phyloP scores from a whole-genome alignment of 2,329 filamentous ascomycete species.

The Camillea tinctor region DNA sequence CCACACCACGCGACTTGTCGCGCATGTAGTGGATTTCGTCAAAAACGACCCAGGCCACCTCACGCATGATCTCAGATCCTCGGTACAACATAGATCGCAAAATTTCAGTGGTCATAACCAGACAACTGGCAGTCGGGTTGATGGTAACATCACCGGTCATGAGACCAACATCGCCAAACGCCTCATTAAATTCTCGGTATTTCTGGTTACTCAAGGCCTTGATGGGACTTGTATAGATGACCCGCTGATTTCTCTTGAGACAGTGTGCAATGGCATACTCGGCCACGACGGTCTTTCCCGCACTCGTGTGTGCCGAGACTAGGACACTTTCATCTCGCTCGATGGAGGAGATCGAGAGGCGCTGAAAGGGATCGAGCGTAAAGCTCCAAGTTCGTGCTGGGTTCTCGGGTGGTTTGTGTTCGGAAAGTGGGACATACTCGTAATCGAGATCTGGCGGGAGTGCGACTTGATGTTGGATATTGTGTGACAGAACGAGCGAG shows the following conservation, averaged over 20 bases:
- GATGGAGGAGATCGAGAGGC: constrained; percentile 90
- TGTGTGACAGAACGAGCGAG: constrained; percentile 84
- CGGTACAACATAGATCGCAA: constrained; percentile 96
- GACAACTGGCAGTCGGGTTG: constrained; percentile 94
- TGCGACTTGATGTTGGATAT: constrained; percentile 97
- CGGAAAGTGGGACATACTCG: constrained; percentile 89
- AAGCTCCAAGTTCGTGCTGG: constrained; percentile 86
- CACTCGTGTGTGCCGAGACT: constrained; percentile 95
- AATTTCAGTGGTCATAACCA: constrained; percentile 99
- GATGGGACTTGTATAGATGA: constrained; percentile 99
- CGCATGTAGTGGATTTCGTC: constrained; percentile 99
- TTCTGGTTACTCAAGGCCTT: constrained; percentile 99
- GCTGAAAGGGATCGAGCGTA: constrained; percentile 95
- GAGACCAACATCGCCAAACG: constrained; percentile 94
- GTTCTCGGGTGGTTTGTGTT: constrained; percentile 85
- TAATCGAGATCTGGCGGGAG: constrained; percentile 92
- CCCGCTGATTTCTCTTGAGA: constrained; percentile 93
- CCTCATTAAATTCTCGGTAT: constrained; percentile 91
- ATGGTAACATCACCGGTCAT: constrained; percentile 99
- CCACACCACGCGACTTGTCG: constrained; percentile 89
- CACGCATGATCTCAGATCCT: constrained; percentile 98
- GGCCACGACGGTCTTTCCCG: constrained; percentile 96
- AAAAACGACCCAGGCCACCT: constrained; percentile 97
- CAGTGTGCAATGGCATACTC: constrained; percentile 98
- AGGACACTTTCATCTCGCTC: constrained; percentile 94